Conservation (phyloP, 352 stramenopile species). For the Pythium grandisporangium region DNA sequence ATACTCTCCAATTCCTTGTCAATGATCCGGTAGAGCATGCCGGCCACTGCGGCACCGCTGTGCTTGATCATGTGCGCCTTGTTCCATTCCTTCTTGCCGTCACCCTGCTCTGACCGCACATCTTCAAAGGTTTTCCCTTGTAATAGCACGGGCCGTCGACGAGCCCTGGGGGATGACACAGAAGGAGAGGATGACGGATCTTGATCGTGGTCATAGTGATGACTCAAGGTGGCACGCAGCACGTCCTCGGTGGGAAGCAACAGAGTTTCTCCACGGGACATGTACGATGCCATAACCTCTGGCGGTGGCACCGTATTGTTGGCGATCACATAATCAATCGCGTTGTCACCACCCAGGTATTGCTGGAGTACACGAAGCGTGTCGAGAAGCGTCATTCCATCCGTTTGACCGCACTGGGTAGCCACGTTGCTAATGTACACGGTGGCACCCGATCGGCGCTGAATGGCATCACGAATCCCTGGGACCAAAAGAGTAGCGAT, state of each 20-base stretch:
- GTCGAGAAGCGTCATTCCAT: conserved; percentile 64
- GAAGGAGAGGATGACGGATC: too few relatives aligned
- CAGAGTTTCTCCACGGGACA: conserved; percentile 65
- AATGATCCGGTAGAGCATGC: conserved; percentile 83
- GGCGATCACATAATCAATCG: conserved; percentile 81
- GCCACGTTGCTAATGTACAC: conserved; percentile 86
- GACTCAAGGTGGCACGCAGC: too few relatives aligned
- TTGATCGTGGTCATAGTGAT: too few relatives aligned
- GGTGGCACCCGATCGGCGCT: conserved; percentile 44
- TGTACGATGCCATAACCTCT: conserved; percentile 46
- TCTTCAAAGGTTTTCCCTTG: conserved; percentile 79
- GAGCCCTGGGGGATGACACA: too few relatives aligned
- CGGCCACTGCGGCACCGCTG: conserved; percentile 58
- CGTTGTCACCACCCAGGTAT: conserved; percentile 66
- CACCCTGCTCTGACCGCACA: conserved; percentile 17
- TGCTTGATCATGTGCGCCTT: conserved; percentile 84
- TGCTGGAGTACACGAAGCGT: conserved; percentile 51
- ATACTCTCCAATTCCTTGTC: conserved; percentile 68
- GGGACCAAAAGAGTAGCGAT: conserved; percentile 72
- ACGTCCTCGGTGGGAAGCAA: conserved; percentile 61
- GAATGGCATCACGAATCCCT: conserved; percentile 75
- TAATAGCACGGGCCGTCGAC: conserved; percentile 50
- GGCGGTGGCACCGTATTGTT: conserved; percentile 60
- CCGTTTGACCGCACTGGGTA: conserved; percentile 74
- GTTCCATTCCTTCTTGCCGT: conserved; percentile 54